These are phyloP conservation scores for Mycena chlorophos DNA, from an alignment of 768 basidiomycete genomes.

Conservation along the genomic window DNA sequence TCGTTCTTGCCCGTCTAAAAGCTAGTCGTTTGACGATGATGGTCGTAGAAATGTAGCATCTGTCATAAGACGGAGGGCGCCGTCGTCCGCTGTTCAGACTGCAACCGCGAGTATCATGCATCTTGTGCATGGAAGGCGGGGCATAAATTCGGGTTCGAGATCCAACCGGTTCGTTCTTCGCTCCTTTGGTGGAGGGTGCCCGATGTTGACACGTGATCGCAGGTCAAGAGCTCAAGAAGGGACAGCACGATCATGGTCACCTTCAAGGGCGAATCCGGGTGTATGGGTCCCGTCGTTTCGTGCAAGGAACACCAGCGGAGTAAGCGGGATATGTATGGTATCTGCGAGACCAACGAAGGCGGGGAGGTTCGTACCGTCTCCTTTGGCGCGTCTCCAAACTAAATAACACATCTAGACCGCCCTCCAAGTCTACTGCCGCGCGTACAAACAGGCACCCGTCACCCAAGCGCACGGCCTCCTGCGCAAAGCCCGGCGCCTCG, in stretches of 20 bases:
- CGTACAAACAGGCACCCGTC: constrained; percentile 78
- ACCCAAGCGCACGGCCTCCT: constrained; percentile 80
- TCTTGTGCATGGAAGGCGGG: constrained; percentile 89
- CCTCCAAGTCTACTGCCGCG: constrained; percentile 81
- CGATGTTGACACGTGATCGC: not conserved
- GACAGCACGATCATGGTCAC: constrained; percentile 65
- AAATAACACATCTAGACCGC: too few species aligned
- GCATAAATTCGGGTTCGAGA: constrained; percentile 89
- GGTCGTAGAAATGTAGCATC: constrained; percentile 65
- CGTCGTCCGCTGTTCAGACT: constrained; percentile 82
- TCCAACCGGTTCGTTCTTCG: constrained; percentile 63
- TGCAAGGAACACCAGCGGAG: constrained; percentile 75
- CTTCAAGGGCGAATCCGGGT: constrained; percentile 78
- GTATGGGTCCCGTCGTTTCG: constrained; percentile 73
- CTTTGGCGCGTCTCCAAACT: not conserved
- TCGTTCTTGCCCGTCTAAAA: constrained; percentile 12
- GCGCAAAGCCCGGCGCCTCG: constrained; percentile 85
- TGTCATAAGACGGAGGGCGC: constrained; percentile 77
- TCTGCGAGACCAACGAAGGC: constrained; percentile 83
- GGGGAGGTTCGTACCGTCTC: constrained; percentile 61
- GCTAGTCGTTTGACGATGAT: not conserved
- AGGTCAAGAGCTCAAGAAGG: constrained; percentile 79
- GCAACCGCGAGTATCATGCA: constrained; percentile 76
- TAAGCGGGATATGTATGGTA: constrained; percentile 71
- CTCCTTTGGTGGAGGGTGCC: not conserved